Percentiles rank a stretch among this genome's conserved stretches.
These are phyloP conservation scores for Dillenia suffruticosa DNA, from an alignment of 164 flowering plant genomes.

Conservation along the genomic window DNA sequence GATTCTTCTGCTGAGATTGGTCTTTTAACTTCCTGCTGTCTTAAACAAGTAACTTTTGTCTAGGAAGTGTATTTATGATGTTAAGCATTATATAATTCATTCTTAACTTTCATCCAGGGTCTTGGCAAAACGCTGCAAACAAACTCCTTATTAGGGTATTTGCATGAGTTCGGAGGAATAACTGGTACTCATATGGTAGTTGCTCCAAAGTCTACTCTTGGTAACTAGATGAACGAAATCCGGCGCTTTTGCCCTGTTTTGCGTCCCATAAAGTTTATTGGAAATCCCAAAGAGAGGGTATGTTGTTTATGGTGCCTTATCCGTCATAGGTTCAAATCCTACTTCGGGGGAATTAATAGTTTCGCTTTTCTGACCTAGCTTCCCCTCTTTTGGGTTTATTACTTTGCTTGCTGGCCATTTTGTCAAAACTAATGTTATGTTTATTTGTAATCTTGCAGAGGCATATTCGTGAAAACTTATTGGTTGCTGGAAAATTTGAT, in stretches of 20 bases:
- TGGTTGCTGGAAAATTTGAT: conserved; percentile 96
- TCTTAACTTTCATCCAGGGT: conserved; percentile 69
- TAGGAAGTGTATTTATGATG: no score
- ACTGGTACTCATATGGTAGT: conserved; percentile 99
- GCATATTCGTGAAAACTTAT: conserved; percentile 75
- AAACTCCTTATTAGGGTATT: conserved; percentile 85
- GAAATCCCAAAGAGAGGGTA: conserved; percentile 98
- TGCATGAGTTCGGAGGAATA: conserved; percentile 94
- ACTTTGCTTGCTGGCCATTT: background rate
- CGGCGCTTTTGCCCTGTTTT: conserved; percentile 83
- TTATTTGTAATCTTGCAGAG: conserved; percentile 48
- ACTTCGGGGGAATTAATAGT: background rate
- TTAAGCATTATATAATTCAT: no score
- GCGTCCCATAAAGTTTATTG: conserved; percentile 94
- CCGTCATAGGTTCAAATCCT: background rate
- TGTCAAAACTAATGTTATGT: background rate
- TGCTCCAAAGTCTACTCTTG: conserved; percentile 99
- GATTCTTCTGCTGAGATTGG: no score
- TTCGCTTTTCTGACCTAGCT: no score
- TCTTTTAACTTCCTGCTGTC: no score
- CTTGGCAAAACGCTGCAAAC: conserved; percentile 98
- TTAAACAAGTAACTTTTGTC: no score
- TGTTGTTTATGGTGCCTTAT: conserved; percentile 3
- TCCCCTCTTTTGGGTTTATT: background rate
- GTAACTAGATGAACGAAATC: conserved; percentile 99